Evolutionary conservation across 306 rosid species (phyloP).

Genomic region (Prunus mira): DNA sequence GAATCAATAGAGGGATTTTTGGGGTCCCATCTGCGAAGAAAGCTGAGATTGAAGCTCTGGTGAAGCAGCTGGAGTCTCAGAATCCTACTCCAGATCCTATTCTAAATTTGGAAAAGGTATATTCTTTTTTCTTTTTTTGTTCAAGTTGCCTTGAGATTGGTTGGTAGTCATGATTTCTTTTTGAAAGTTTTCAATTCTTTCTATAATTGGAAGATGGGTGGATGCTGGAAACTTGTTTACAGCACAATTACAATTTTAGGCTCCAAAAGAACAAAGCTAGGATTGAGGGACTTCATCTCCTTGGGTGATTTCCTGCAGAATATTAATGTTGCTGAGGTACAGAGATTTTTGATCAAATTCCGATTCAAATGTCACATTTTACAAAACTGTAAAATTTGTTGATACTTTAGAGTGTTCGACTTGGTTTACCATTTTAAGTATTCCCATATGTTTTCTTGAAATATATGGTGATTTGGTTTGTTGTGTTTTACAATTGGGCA

Average conservation of each 20-base stretch:
- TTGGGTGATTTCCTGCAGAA: constrained; percentile 72
- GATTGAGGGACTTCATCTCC: constrained; percentile 79
- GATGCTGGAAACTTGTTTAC: constrained; percentile 80
- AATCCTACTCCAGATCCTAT: constrained; percentile 78
- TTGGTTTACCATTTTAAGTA: too few relatives aligned
- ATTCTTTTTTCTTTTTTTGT: not conserved
- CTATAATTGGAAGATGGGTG: constrained; percentile 46
- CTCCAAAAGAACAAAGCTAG: constrained; percentile 80
- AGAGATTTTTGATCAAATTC: constrained; percentile 1
- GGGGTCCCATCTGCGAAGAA: constrained; percentile 73
- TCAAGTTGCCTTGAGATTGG: not conserved
- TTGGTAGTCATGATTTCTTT: not conserved
- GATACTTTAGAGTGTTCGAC: too few relatives aligned
- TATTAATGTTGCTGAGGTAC: constrained; percentile 68
- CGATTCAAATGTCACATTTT: not conserved
- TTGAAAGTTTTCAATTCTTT: not conserved
- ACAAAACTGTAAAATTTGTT: not conserved
- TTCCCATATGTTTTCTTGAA: not conserved
- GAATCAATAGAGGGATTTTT: constrained; percentile 75
- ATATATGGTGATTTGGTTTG: constrained; percentile 16
- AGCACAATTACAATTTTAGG: constrained; percentile 80
- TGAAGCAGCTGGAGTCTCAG: constrained; percentile 60
- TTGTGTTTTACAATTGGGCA: constrained; percentile 20
- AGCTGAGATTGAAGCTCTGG: constrained; percentile 61
- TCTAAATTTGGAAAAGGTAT: constrained; percentile 60